Evolutionary conservation across 176 grass and related monocot species (phyloP).

Genomic region (Oryza rufipogon): DNA sequence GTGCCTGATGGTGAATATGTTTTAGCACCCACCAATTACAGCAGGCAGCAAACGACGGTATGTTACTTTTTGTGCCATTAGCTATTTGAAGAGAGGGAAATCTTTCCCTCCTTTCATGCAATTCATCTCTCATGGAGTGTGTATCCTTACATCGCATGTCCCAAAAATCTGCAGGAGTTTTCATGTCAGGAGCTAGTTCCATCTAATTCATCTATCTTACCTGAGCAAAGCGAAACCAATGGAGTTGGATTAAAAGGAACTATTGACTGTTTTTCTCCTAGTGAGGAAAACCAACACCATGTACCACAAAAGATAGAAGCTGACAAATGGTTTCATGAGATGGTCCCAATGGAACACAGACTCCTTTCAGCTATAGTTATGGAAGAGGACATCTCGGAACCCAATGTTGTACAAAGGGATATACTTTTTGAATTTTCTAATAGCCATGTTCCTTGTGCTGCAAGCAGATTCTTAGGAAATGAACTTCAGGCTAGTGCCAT

Average conservation of each 20-base stretch:
- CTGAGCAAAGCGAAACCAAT: constrained; percentile 47
- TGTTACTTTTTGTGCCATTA: not conserved
- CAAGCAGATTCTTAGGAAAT: constrained; percentile 52
- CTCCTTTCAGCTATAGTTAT: constrained; percentile 84
- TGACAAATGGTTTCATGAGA: constrained; percentile 58
- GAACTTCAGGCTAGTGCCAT: constrained; percentile 39
- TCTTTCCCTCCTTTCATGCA: not conserved
- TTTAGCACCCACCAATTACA: constrained; percentile 40
- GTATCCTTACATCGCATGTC: constrained; percentile 13
- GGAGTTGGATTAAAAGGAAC: constrained; percentile 42
- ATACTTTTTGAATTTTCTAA: constrained; percentile 46
- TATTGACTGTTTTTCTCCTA: constrained; percentile 31
- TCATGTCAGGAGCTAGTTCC: constrained; percentile 42
- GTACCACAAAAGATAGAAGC: constrained; percentile 41
- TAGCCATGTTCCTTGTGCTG: constrained; percentile 42
- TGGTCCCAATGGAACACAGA: constrained; percentile 67
- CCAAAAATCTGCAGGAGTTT: constrained; percentile 51
- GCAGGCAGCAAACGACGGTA: constrained; percentile 28
- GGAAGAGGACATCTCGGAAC: constrained; percentile 58
- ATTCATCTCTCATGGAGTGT: not conserved
- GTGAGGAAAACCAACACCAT: constrained; percentile 2
- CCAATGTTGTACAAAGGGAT: constrained; percentile 40
- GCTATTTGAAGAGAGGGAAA: not conserved
- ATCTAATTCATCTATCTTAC: constrained; percentile 47
- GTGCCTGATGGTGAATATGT: constrained; percentile 45